A percentile compares a stretch with the other conserved stretches of the same genome.
Conservation (phyloP, 73 alveolate species). For the Paramecium primaurelia region DNA sequence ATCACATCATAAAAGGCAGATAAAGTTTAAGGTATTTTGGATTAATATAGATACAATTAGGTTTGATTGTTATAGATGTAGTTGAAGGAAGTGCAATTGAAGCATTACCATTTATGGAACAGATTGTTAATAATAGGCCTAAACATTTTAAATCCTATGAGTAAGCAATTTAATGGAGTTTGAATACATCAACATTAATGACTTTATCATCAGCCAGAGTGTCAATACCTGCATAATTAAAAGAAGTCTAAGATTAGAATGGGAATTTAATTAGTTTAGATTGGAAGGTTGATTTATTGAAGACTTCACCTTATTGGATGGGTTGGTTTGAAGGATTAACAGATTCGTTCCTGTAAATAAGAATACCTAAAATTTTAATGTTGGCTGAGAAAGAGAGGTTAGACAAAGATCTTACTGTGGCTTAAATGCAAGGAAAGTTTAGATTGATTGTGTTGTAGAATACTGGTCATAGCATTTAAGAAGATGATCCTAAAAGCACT, state of each 20-base stretch:
- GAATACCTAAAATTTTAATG: conserved; percentile 86
- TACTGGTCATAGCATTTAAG: conserved; percentile 96
- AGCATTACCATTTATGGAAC: conserved; percentile 97
- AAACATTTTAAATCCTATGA: conserved; percentile 77
- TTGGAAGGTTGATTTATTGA: conserved; percentile 92
- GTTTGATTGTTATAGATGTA: conserved; percentile 91
- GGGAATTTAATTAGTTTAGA: conserved; percentile 67
- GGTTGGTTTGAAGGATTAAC: conserved; percentile 97
- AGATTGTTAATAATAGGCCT: conserved; percentile 89
- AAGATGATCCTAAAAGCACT: conserved; percentile 85
- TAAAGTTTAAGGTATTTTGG: conserved; percentile 51
- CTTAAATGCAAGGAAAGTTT: conserved; percentile 97
- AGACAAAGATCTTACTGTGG: conserved; percentile 95
- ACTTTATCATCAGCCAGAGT: conserved; percentile 91
- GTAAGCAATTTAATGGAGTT: conserved; percentile 86
- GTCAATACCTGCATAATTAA: conserved; percentile 86
- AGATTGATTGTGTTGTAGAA: conserved; percentile 81
- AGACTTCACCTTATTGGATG: conserved; percentile 87
- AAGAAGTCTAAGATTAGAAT: conserved; percentile 60
- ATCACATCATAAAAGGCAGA: conserved; percentile 62
- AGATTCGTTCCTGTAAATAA: conserved; percentile 78
- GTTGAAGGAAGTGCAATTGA: conserved; percentile 98
- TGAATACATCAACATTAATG: conserved; percentile 79
- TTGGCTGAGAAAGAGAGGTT: conserved; percentile 95
- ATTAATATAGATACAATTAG: conserved; percentile 46